Evolutionary conservation across 352 stramenopile genomes (phyloP).

Genomic region (Pythium aphanidermatum): DNA sequence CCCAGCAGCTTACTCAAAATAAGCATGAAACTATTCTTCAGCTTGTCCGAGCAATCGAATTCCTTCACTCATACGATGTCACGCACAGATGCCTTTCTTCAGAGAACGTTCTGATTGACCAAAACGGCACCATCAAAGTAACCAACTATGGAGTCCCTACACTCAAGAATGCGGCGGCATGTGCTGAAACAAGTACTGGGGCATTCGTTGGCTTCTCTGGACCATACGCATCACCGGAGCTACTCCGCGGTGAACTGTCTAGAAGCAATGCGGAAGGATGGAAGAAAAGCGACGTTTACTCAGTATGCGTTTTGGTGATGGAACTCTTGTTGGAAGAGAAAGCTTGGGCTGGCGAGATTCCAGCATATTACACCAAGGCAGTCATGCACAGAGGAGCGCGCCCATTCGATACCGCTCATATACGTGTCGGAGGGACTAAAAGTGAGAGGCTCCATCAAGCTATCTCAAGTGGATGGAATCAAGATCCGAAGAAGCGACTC

Average conservation of each 20-base stretch:
- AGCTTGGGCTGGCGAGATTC: conserved; percentile 4
- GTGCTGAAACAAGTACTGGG: too few relatives aligned
- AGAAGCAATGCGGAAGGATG: conserved; percentile 2
- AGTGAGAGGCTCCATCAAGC: too few relatives aligned
- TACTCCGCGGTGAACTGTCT: conserved; percentile 2
- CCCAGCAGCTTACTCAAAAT: too few relatives aligned
- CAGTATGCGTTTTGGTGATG: conserved; percentile 2
- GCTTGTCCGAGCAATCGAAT: background rate
- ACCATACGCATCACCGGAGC: conserved; percentile 8
- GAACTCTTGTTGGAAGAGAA: conserved; percentile 1
- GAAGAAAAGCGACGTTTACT: conserved; percentile 13
- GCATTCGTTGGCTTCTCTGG: background rate
- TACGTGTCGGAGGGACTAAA: background rate
- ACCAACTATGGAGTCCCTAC: conserved; percentile 5
- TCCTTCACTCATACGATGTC: conserved; percentile 4
- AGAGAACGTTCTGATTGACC: background rate
- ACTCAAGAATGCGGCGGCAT: background rate
- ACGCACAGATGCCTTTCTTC: conserved; percentile 2
- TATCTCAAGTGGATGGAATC: too few relatives aligned
- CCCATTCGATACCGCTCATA: background rate
- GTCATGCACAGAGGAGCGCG: background rate
- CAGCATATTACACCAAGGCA: background rate
- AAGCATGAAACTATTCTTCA: conserved; percentile 6
- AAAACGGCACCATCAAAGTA: conserved; percentile 1
- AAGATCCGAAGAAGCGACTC: too few relatives aligned